Base-by-base conservation (phyloP, 257 asterid genomes). In the Agastache rugosa region DNA sequence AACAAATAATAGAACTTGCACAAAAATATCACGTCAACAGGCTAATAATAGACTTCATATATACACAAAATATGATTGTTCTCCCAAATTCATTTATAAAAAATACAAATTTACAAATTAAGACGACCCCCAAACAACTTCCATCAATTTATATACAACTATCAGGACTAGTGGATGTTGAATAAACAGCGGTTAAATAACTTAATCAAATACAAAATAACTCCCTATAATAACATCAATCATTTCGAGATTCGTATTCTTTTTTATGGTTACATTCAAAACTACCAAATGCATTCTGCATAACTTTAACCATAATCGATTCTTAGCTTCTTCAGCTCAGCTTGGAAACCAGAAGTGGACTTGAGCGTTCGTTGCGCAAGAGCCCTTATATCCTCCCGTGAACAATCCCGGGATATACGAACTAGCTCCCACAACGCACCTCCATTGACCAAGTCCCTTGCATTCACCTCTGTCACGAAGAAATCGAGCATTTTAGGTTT, bases 351-450 rank as follows among this genome's bases (percentile, higher is more conserved):
- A 14, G 92, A 81, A 85, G 79, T 87, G 34, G 85, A 83, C 65
- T 82, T 85, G 35, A 87, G 81, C 11, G 88, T 88, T 63, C 88
- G 85, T 35, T 55, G 81, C 9, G 96, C 97, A 17, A 92, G 96
- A 58, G 83, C 83, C 75, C 86, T 82, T 77, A 88, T 83, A 75
- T 90, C 97, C 23, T 90, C 96, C 45, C 96, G 85, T 50, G 91
- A 78, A 78, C 97, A 88, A 53, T 88, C 91, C 67, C 83, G 82
- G 8, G 96, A 87, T 54, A 90, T 83, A 48, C 91, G 93, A 74
- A 90, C 92, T 23, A 92, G 96, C 79, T 90, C 96, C 96, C 96
- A 83, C 53, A 90, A 27, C 4, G 96, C 96, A 56, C 96, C 93
- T 22, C 86, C 89, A 29, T 48, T 79, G 25, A 90, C 82, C 91